These are phyloP conservation scores for Nicotiana benthamiana DNA, from an alignment of 257 asterid genomes.

Conservation along the genomic window DNA sequence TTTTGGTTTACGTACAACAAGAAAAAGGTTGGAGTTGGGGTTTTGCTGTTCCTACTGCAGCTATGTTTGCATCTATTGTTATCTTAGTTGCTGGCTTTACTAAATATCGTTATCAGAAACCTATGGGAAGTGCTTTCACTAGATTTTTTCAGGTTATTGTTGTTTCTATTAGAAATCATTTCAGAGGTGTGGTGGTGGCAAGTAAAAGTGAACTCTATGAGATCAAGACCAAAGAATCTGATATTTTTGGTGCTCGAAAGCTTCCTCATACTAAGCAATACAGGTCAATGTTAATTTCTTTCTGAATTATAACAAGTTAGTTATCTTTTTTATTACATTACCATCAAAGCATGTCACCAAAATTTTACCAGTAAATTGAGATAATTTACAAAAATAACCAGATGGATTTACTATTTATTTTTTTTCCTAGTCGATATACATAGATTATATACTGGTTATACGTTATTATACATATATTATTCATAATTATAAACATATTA, in stretches of 20 bases:
- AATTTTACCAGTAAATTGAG: too few relatives aligned
- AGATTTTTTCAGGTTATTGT: conserved; percentile 59
- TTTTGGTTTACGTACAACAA: conserved; percentile 51
- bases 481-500: too few relatives aligned
- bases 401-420: too few relatives aligned
- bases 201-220: conserved; percentile 33
- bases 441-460: too few relatives aligned
- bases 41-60: conserved; percentile 47
- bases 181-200: conserved; percentile 32
- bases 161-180: conserved; percentile 44
- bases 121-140: conserved; percentile 76
- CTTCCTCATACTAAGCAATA: conserved; percentile 50
- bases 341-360: too few relatives aligned
- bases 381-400: too few relatives aligned
- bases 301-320: too few relatives aligned
- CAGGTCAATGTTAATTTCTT: conserved; percentile 27
- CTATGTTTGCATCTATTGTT: conserved; percentile 37
- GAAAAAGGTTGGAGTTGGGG: conserved; percentile 73
- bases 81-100: conserved; percentile 37
- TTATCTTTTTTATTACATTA: too few relatives aligned
- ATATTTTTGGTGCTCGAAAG: conserved; percentile 54
- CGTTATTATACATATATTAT: too few relatives aligned
- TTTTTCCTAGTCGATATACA: too few relatives aligned
- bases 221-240: conserved; percentile 45
- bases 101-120: conserved; percentile 63